Conservation (phyloP, 345 rosid genomes). For the Anastatica hierochuntica region DNA sequence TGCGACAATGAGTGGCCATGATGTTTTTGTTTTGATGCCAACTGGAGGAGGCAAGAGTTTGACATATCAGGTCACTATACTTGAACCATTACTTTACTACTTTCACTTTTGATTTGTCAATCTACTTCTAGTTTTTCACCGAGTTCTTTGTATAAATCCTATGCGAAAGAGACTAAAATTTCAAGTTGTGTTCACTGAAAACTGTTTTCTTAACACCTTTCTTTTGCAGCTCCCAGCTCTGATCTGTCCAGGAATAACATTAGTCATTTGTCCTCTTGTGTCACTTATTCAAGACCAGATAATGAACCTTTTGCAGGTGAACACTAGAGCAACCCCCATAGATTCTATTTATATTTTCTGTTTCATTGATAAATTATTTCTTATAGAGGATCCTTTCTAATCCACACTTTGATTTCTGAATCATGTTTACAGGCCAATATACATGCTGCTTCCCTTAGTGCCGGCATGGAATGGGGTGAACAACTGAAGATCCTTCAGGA, state of each 20-base stretch:
- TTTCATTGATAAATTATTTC: background rate
- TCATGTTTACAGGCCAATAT: slow-evolving; percentile 62
- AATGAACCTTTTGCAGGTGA: slow-evolving; percentile 94
- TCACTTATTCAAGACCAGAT: slow-evolving; percentile 99
- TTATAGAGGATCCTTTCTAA: background rate
- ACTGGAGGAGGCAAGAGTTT: slow-evolving; percentile 99
- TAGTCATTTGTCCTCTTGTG: slow-evolving; percentile 90
- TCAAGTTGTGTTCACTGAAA: slow-evolving; percentile 3
- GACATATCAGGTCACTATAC: slow-evolving; percentile 70
- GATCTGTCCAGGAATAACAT: slow-evolving; percentile 74
- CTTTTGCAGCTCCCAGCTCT: slow-evolving; percentile 83
- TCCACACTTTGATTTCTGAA: slow-evolving; percentile 11
- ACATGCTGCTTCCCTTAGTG: slow-evolving; percentile 85
- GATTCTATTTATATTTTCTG: slow-evolving; percentile 3
- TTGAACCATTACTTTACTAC: background rate
- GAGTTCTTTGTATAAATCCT: slow-evolving; percentile 4
- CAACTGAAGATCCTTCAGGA: slow-evolving; percentile 90
- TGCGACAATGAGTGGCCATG: slow-evolving; percentile 94
- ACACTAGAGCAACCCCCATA: slow-evolving; percentile 3
- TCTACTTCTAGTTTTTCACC: background rate
- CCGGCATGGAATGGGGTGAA: slow-evolving; percentile 89
- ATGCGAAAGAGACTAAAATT: slow-evolving; percentile 4
- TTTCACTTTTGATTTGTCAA: slow-evolving; percentile 9
- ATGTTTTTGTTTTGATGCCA: slow-evolving; percentile 98
- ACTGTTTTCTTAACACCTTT: slow-evolving; percentile 4